Percentiles rank a stretch among this genome's conserved stretches.
phyloP scores from a whole-genome alignment of 345 rosid genomes.

The Sonneratia alba region DNA sequence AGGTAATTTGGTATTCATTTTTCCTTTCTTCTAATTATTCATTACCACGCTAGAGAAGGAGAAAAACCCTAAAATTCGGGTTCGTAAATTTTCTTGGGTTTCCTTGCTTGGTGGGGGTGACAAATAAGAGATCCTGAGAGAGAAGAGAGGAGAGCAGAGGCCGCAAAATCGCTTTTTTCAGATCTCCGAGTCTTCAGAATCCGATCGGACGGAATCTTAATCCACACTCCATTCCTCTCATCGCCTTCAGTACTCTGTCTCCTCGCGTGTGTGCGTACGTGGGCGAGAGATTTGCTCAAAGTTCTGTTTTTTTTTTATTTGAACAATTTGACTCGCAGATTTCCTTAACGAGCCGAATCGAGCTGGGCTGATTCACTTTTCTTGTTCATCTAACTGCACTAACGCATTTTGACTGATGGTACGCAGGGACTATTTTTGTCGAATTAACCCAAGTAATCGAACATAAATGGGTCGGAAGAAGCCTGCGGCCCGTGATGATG shows the following conservation, averaged over 20 bases:
- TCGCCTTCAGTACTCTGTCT: background rate
- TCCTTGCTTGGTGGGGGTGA: background rate
- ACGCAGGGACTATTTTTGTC: constrained; percentile 1
- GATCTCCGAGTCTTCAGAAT: background rate
- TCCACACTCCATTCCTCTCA: background rate
- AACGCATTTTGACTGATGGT: background rate
- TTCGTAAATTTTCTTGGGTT: background rate
- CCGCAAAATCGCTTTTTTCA: background rate
- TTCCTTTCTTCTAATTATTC: background rate
- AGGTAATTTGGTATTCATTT: background rate
- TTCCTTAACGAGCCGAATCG: background rate
- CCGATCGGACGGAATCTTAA: background rate
- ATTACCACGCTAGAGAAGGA: background rate
- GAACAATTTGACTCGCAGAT: background rate
- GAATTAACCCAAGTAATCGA: constrained; percentile 5
- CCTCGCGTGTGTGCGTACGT: background rate
- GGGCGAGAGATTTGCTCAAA: background rate
- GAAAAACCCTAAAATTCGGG: background rate
- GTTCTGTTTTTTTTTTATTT: background rate
- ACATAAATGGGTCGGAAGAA: constrained; percentile 63
- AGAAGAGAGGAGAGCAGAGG: background rate
- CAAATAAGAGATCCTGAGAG: background rate
- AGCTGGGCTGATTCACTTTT: background rate
- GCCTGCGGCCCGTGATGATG: constrained; percentile 48
- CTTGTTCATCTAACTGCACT: background rate